Conservation (phyloP, 75 land plant species). For the Selaginella moellendorffii region DNA sequence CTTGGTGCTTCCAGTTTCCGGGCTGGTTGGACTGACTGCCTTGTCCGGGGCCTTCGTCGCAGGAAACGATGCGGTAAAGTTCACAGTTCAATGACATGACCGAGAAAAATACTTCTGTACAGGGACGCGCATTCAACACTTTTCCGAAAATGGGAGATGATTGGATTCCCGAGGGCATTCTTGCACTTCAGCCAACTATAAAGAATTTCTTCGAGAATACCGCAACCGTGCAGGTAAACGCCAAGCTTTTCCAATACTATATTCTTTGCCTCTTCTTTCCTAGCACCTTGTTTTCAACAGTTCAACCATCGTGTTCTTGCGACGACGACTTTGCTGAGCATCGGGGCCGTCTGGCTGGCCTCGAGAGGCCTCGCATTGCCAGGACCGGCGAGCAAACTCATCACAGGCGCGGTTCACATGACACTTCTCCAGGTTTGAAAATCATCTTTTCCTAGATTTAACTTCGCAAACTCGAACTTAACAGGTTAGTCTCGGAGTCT, state of each 20-base stretch:
- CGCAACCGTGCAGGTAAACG: slow-evolving; percentile 76
- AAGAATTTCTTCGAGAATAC: slow-evolving; percentile 96
- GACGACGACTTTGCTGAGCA: slow-evolving; percentile 42
- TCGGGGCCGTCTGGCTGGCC: slow-evolving; percentile 52
- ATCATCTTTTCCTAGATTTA: background rate
- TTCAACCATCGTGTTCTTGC: slow-evolving; percentile 91
- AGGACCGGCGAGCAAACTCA: slow-evolving; percentile 40
- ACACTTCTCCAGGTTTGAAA: slow-evolving; percentile 59
- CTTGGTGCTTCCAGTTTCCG: slow-evolving; percentile 61
- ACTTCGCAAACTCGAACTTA: background rate
- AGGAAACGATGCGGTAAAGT: slow-evolving; percentile 95
- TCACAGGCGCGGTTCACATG: slow-evolving; percentile 42
- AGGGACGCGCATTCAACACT: slow-evolving; percentile 96
- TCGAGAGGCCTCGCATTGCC: slow-evolving; percentile 55
- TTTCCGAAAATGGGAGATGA: slow-evolving; percentile 97
- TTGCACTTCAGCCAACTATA: slow-evolving; percentile 58
- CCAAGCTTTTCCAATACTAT: background rate
- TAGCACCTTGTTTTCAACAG: slow-evolving; percentile 23
- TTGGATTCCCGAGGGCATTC: slow-evolving; percentile 85
- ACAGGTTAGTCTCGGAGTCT: slow-evolving; percentile 80
- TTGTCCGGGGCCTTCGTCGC: slow-evolving; percentile 98
- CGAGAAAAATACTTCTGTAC: slow-evolving; percentile 1
- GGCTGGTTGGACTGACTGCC: slow-evolving; percentile 85
- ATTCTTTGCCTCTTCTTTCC: background rate
- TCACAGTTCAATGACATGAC: background rate